Conservation (phyloP, 495 filamentous ascomycete species). For the Talaromyces nanjingensis region DNA sequence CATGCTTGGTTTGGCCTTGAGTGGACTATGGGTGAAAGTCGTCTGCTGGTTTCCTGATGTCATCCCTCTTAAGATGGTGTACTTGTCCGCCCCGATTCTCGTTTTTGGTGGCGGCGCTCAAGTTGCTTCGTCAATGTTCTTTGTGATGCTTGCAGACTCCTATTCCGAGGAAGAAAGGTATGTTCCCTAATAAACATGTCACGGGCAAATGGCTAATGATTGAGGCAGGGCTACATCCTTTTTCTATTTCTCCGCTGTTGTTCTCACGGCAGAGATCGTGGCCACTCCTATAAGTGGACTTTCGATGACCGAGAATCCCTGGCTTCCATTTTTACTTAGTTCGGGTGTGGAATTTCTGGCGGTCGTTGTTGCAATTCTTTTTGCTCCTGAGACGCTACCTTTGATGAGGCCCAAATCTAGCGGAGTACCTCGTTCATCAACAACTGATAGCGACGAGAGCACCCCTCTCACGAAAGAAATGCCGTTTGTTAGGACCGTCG, state of each 20-base stretch:
- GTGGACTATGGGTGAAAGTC: slow-evolving; percentile 15
- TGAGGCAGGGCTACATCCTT: slow-evolving; percentile 18
- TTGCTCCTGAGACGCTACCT: neutral
- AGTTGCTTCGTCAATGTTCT: slow-evolving; percentile 14
- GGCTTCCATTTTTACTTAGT: slow-evolving; percentile 21
- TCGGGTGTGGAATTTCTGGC: slow-evolving; percentile 12
- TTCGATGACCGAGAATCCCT: slow-evolving; percentile 21
- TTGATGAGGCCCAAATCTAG: neutral
- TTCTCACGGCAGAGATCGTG: slow-evolving; percentile 22
- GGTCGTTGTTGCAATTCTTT: neutral
- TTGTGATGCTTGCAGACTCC: slow-evolving; percentile 26
- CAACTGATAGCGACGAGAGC: neutral
- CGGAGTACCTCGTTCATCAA: neutral
- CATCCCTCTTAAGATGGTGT: slow-evolving; percentile 23
- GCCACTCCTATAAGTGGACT: slow-evolving; percentile 26
- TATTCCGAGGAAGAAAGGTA: slow-evolving; percentile 28
- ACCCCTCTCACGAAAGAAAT: neutral
- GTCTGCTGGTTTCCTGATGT: slow-evolving; percentile 17
- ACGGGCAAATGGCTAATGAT: slow-evolving; percentile 2
- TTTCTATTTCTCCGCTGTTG: slow-evolving; percentile 18
- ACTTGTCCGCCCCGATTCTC: slow-evolving; percentile 18
- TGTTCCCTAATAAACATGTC: neutral
- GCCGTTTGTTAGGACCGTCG: neutral
- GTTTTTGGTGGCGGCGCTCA: slow-evolving; percentile 26
- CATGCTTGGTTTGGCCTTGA: slow-evolving; percentile 27